phyloP scores from a whole-genome alignment of 2,329 filamentous ascomycete species.

The Aspergillus sp. region DNA sequence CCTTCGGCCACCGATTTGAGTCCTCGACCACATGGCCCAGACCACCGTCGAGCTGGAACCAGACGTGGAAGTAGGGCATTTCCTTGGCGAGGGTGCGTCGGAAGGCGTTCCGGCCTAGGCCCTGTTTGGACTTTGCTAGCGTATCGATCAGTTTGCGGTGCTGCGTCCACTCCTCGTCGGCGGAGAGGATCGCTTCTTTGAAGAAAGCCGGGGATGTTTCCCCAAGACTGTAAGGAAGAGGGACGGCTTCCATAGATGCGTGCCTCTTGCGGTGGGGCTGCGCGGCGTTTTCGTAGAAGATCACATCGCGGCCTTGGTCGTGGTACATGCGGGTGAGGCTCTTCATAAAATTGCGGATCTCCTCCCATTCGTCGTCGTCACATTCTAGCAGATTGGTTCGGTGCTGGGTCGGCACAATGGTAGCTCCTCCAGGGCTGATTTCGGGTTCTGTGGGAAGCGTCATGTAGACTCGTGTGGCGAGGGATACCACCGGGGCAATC shows the following conservation, averaged over 20 bases:
- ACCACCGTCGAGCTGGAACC: conserved; percentile 90
- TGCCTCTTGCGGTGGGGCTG: conserved; percentile 75
- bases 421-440: conserved; percentile 75
- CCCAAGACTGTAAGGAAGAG: conserved; percentile 86
- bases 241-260: conserved; percentile 81
- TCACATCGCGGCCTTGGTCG: conserved; percentile 83
- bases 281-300: conserved; percentile 98
- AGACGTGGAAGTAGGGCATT: conserved; percentile 98
- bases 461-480: conserved; percentile 82
- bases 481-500: conserved; percentile 77
- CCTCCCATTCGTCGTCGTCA: conserved; percentile 99
- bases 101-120: conserved; percentile 78
- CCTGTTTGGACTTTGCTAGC: conserved; percentile 54
- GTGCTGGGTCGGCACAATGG: conserved; percentile 87
- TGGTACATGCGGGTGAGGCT: conserved; percentile 90
- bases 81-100: conserved; percentile 82
- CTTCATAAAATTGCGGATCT: conserved; percentile 99
- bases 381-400: conserved; percentile 91
- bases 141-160: conserved; percentile 96
- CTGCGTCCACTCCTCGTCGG: conserved; percentile 93
- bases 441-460: conserved; percentile 90
- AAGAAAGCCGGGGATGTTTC: conserved; percentile 94
- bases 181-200: conserved; percentile 82
- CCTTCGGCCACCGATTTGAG: conserved; percentile 76
- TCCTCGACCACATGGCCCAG: conserved; percentile 93